Percentiles rank a stretch among this genome's conserved stretches.
Evolutionary conservation across 805 yeast species (phyloP).

Genomic region (Ogataea saltuana): DNA sequence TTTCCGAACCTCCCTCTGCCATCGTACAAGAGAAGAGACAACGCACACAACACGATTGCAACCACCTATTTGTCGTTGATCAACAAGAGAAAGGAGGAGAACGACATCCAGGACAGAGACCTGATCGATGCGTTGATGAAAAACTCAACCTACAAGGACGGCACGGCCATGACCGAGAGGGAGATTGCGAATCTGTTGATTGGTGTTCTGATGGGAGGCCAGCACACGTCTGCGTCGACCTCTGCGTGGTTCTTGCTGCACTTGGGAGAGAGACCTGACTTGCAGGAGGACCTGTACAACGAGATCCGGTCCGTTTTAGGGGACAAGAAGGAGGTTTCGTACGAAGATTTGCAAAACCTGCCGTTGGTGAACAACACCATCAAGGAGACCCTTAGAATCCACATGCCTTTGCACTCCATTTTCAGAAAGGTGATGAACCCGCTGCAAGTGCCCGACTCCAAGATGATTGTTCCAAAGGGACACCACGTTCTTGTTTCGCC

Average conservation of each 20-base stretch:
- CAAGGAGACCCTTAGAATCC: constrained; percentile 93
- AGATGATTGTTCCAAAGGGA: constrained; percentile 81
- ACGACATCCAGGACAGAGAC: constrained; percentile 83
- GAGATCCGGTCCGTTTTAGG: constrained; percentile 70
- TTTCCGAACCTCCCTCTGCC: constrained; percentile 90
- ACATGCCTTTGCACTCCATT: constrained; percentile 94
- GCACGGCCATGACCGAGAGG: constrained; percentile 89
- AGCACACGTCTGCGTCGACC: constrained; percentile 95
- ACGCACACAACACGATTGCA: constrained; percentile 82
- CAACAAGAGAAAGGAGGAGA: constrained; percentile 65
- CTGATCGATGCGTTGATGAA: constrained; percentile 85
- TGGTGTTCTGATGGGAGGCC: constrained; percentile 99
- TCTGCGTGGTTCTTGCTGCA: constrained; percentile 94
- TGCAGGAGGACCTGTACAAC: constrained; percentile 76
- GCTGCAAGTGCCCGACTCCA: constrained; percentile 75
- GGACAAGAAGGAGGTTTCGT: constrained; percentile 60
- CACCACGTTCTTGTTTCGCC: constrained; percentile 92
- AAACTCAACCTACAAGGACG: constrained; percentile 86
- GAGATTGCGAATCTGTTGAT: constrained; percentile 92
- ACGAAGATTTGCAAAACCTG: constrained; percentile 81
- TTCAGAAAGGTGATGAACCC: constrained; percentile 86
- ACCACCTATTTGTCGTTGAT: constrained; percentile 80
- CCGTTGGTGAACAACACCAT: constrained; percentile 79
- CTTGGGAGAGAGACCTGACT: constrained; percentile 80
- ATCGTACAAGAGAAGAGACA: constrained; percentile 75